These are phyloP conservation scores for Trichoderma atrobrunneum DNA, from an alignment of 2,329 filamentous ascomycete genomes.

Conservation along the genomic window DNA sequence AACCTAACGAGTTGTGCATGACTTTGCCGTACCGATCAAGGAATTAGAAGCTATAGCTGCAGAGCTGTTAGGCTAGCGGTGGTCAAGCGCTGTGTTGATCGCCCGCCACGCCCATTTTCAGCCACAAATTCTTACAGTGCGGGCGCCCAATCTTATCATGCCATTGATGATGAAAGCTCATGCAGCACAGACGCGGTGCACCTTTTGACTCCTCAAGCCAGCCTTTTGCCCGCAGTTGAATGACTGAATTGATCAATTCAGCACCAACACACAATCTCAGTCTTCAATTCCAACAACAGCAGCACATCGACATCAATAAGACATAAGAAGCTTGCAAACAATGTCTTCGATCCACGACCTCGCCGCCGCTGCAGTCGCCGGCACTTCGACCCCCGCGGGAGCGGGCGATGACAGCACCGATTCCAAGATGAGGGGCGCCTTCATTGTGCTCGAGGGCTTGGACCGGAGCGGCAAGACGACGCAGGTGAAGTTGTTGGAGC, in stretches of 20 bases:
- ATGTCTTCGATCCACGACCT: constrained; percentile 52
- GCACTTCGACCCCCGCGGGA: constrained; percentile 29
- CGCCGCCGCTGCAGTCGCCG: constrained; percentile 46
- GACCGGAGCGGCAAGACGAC: constrained; percentile 92
- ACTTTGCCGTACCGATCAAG: background rate
- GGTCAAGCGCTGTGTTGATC: background rate
- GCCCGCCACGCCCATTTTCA: constrained; percentile 5
- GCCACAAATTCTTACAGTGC: constrained; percentile 5
- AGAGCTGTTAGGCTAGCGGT: background rate
- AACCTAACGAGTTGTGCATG: background rate
- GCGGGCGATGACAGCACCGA: constrained; percentile 1
- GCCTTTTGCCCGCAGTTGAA: background rate
- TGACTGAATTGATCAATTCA: background rate
- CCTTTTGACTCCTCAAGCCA: background rate
- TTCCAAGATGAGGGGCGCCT: constrained; percentile 53
- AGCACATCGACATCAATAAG: background rate
- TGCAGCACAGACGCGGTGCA: background rate
- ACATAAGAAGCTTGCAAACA: background rate
- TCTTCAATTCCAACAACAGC: background rate
- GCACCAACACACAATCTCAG: background rate
- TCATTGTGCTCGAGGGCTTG: constrained; percentile 84
- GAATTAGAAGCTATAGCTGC: background rate
- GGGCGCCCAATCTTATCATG: constrained; percentile 4
- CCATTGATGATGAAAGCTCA: constrained; percentile 8
- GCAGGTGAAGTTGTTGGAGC: constrained; percentile 70